Percentiles rank a stretch among this genome's conserved stretches.
Conservation (phyloP, 2,329 filamentous ascomycete species). For the Trichoderma sp. region DNA sequence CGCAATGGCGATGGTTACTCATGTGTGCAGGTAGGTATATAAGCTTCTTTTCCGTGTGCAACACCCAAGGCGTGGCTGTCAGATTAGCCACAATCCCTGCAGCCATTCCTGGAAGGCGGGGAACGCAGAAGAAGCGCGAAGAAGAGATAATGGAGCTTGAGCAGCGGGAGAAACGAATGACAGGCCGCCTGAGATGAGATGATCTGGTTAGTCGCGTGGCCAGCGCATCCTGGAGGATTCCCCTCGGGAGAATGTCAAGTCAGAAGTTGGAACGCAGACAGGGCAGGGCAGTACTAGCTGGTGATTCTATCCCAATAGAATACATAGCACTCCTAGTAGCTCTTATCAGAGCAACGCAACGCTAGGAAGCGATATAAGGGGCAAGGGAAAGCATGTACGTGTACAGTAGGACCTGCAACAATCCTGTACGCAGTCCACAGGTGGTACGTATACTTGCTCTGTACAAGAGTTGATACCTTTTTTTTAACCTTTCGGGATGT, state of each 20-base stretch:
- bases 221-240: neutral
- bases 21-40: neutral
- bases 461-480: neutral
- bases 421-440: neutral
- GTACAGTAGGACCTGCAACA: neutral
- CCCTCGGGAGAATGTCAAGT: neutral
- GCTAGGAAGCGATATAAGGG: neutral
- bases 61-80: neutral
- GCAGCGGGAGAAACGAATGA: neutral
- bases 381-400: too few species aligned
- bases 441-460: neutral
- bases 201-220: neutral
- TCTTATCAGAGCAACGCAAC: neutral
- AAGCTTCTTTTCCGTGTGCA: neutral
- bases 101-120: neutral
- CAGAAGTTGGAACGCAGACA: neutral
- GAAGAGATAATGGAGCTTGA: neutral
- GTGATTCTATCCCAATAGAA: neutral
- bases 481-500: too few species aligned
- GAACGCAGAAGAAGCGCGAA: neutral
- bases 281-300: neutral
- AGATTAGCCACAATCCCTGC: neutral
- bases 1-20: neutral
- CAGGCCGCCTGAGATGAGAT: neutral
- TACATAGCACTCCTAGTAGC: neutral